Evolutionary conservation across 306 rosid genomes (phyloP), one percentile per base, ranked within the genome.

Genomic region (Trifolium subterraneum): DNA sequence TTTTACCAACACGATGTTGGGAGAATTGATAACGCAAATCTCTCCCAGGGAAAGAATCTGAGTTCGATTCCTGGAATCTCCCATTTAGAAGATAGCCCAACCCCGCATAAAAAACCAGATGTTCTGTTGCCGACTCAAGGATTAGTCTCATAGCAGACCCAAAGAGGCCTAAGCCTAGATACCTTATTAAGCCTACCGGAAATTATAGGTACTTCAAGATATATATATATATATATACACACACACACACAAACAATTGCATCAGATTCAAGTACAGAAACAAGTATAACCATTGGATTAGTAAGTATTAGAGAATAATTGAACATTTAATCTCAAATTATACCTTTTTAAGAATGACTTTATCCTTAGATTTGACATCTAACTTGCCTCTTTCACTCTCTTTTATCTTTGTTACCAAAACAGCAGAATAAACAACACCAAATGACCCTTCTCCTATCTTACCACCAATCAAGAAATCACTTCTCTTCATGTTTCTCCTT

Each of bases 261-360:
- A 58, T 58, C 16, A 25, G 36, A 58, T 58, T 58, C 63, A 58
- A 58, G 36, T 58, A 23, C n/a, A 58, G 70, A 60, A 69, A 48
- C 29, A 45, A 59, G 9, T 22, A 22, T 22, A 22, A 22, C 25
- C 25, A 22, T 22, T 22, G 25, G 25, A 22, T 22, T 22, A 22
- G 25, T 22, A 22, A 22, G 25, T 22, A 22, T 22, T 22, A 2
- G 25, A 22, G 25, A 27, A 27, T 27, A 29, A 29, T 0, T 52
- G 47, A 27, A 74, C 3, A 33, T 12, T 18, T 45, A 18, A 39
- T 10, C 29, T 10, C 22, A 9, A 44, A 55, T 0, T 9, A 74
- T 86, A 92, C 99, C 96, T 88, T 94, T 50, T 94, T 94, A 36
- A 92, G 97, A 85, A 94, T 88, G 71, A 94, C 97, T 76, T 87